Evolutionary conservation across 805 yeast genomes (phyloP), one percentile per base, ranked within the genome.

Genomic region (Suhomyces prunicola): DNA sequence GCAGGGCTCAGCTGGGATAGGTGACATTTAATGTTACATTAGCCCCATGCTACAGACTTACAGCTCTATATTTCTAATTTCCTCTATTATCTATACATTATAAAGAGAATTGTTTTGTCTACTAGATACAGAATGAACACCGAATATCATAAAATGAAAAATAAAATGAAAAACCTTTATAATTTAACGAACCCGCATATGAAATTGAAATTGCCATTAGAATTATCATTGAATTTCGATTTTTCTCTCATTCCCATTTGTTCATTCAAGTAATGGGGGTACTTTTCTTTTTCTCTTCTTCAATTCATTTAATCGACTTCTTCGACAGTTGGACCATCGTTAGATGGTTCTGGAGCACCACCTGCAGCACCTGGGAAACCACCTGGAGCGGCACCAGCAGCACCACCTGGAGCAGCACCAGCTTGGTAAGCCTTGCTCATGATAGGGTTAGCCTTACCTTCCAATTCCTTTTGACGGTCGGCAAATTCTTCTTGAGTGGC

Each of bases 391-490:
- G 60, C 67, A 56, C 76, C 76, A 65, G 86, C 87, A 71, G 72
- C 73, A 60, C 78, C 90, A 62, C 82, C 88, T 67, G 87, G 85
- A 61, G 86, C 87, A 74, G 90, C 96, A 73, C 91, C 96, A 63
- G 87, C 91, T 76, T 89, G 94, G 86, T 93, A 93, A 83, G 94
- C 90, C 84, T 92, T 90, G 74, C 90, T 84, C 90, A 92, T 87
- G 78, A 92, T 90, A 75, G 97, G 97, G 84, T 92, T 92, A 63
- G 97, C 96, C 76, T 87, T 81, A 64, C 84, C 87, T 82, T 93
- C 97, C 69, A 92, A 86, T 79, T 91, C 97, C 86, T 92, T 92
- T 82, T 91, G 96, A 81, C 83, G 87, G 78, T 88, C 96, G 70
- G 84, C 81, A 75, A 78, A 92, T 82, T 92, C 98, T 72, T 93